These are phyloP conservation scores for Trichomonas tenax DNA, from an alignment of 208 protist genomes.

Conservation along the genomic window DNA sequence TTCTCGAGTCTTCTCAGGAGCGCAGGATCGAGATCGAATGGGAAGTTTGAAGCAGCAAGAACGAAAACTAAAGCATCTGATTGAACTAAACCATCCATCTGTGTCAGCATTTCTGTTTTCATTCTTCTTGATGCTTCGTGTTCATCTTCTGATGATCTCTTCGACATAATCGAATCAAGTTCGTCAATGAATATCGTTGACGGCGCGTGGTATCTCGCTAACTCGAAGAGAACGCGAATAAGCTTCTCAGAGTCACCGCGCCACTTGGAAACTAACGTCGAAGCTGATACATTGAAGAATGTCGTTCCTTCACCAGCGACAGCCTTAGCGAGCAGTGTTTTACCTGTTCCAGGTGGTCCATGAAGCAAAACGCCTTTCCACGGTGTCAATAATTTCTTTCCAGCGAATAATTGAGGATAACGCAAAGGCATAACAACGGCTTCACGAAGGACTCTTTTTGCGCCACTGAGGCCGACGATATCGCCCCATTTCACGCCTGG, in stretches of 20 bases:
- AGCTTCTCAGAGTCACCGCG: slow-evolving; percentile 90
- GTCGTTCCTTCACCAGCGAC: slow-evolving; percentile 67
- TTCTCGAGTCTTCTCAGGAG: slow-evolving; percentile 40
- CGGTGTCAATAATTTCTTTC: slow-evolving; percentile 21
- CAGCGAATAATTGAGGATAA: slow-evolving; percentile 31
- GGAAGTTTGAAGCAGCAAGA: slow-evolving; percentile 40
- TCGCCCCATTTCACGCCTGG: slow-evolving; percentile 3
- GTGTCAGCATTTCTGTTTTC: slow-evolving; percentile 43
- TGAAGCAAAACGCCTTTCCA: slow-evolving; percentile 68
- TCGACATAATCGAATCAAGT: slow-evolving; percentile 60
- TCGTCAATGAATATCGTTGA: slow-evolving; percentile 81
- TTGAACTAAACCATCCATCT: slow-evolving; percentile 38
- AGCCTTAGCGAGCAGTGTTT: slow-evolving; percentile 82
- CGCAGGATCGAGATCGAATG: slow-evolving; percentile 42
- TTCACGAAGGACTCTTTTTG: slow-evolving; percentile 26
- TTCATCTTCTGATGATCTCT: slow-evolving; percentile 39
- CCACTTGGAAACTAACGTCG: slow-evolving; percentile 52
- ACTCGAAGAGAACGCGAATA: slow-evolving; percentile 68
- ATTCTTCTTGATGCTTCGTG: slow-evolving; percentile 36
- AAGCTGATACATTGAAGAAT: slow-evolving; percentile 92
- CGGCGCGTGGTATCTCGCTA: slow-evolving; percentile 61
- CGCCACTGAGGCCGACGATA: background rate
- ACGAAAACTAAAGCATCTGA: slow-evolving; percentile 33
- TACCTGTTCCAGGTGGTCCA: slow-evolving; percentile 84
- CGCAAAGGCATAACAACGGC: slow-evolving; percentile 30